Evolutionary conservation across 2,329 filamentous ascomycete species (phyloP), one percentile per base, ranked within the genome.

Genomic region (Fusarium sp.): DNA sequence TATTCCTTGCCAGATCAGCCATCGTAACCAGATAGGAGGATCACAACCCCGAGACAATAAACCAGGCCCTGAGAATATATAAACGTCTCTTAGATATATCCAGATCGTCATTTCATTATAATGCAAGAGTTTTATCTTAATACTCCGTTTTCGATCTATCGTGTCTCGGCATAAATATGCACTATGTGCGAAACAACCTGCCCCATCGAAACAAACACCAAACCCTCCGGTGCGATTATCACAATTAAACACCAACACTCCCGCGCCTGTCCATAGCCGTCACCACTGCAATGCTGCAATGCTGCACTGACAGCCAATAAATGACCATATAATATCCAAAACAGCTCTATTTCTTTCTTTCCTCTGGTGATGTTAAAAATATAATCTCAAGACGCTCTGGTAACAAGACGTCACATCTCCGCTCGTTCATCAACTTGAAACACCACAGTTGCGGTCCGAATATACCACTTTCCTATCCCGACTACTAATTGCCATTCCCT

Each of bases 351-450:
- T 17, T n/a, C 6, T 43, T 44, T 33, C 32, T 7, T 40, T n/a
- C 33, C 15, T 25, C 27, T 10, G 27, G 17, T 19, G 23, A 32
- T 13, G 13, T 54, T 11, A 44, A 15, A 19, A 51, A 33, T 32
- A 39, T 14, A 17, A 37, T 50, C 19, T 23, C 32, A 46, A 49
- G 5, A 46, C 27, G 52, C 25, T 39, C 35, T 37, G 27, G 47
- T 33, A 56, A 48, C 9, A 30, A 48, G n/a, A 8, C 55, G 35
- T 32, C 25, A 23, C 27, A 48, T 51, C 33, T 22, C 47, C 50
- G 35, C 56, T 59, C 55, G 27, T 65, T 33, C 46, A 67, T 73
- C 61, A 54, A 73, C 63, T 59, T 73, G 71, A 73, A 73, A 73
- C 71, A 52, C 67, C 52, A 50, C 35, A 56, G 7, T 19, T 37